Conservation (phyloP, 2,329 filamentous ascomycete species). For the Cercospora zeina region DNA sequence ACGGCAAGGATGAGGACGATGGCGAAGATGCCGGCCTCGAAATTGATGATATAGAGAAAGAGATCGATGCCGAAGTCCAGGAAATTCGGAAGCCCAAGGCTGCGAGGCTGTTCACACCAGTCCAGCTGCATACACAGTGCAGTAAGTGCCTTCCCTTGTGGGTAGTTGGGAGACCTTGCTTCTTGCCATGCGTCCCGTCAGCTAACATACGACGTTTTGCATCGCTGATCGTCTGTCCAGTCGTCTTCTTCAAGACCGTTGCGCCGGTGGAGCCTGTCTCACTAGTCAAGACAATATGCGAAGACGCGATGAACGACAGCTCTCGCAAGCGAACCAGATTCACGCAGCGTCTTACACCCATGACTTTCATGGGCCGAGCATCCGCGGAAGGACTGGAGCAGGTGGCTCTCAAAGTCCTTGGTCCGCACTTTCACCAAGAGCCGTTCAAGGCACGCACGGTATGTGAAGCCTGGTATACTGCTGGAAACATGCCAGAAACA, state of each 20-base stretch:
- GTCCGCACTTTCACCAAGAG: constrained; percentile 61
- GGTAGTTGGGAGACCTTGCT: not conserved
- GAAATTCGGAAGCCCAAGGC: constrained; percentile 56
- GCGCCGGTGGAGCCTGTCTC: constrained; percentile 60
- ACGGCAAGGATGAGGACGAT: constrained; percentile 39
- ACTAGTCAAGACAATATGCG: constrained; percentile 60
- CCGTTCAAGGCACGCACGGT: constrained; percentile 56
- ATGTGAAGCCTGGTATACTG: constrained; percentile 25
- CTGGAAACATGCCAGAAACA: not conserved
- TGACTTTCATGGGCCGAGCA: constrained; percentile 63
- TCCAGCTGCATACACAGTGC: constrained; percentile 58
- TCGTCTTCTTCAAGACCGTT: constrained; percentile 60
- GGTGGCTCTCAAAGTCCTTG: constrained; percentile 63
- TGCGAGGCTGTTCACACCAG: constrained; percentile 54
- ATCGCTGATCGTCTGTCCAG: constrained; percentile 41
- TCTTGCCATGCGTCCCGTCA: not conserved
- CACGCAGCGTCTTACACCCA: constrained; percentile 61
- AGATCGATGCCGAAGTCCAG: constrained; percentile 70
- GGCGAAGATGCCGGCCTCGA: constrained; percentile 43
- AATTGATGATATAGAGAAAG: constrained; percentile 65
- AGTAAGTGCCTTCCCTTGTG: constrained; percentile 42
- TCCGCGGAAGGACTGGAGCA: constrained; percentile 67
- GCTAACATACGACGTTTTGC: too few relatives aligned
- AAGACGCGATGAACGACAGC: constrained; percentile 54
- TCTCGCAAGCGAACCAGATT: constrained; percentile 58